These are phyloP conservation scores for Aleurites moluccanus DNA, from an alignment of 441 rosid species.

Conservation along the genomic window DNA sequence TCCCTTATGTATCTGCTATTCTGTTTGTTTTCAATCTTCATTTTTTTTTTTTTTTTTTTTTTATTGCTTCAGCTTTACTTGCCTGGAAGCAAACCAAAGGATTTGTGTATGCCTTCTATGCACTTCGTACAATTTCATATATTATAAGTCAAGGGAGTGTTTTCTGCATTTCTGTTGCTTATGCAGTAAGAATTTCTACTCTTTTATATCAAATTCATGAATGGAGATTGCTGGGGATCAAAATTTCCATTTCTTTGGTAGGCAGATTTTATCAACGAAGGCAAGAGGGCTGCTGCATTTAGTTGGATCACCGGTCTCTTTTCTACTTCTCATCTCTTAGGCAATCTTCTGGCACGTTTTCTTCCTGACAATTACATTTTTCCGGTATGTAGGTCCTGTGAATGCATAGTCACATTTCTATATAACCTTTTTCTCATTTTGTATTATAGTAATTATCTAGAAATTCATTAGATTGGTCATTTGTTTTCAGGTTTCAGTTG, in stretches of 20 bases:
- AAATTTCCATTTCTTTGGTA: constrained; percentile 25
- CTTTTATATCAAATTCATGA: background rate
- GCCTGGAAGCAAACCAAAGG: constrained; percentile 42
- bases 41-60: background rate
- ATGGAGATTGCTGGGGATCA: constrained; percentile 6
- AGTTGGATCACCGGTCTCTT: constrained; percentile 58
- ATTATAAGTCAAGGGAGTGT: constrained; percentile 63
- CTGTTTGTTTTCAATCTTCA: too few species aligned
- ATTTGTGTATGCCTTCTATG: constrained; percentile 52
- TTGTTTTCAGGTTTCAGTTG: constrained; percentile 44
- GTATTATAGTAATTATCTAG: too few species aligned
- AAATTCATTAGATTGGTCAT: background rate
- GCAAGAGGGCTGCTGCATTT: constrained; percentile 49
- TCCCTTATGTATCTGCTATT: background rate
- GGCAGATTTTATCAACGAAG: constrained; percentile 47
- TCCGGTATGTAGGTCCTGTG: constrained; percentile 29
- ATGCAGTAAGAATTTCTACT: constrained; percentile 40
- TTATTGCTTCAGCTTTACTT: constrained; percentile 42
- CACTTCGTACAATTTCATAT: constrained; percentile 48
- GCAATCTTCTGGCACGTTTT: constrained; percentile 49
- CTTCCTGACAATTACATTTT: constrained; percentile 54
- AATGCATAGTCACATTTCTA: background rate
- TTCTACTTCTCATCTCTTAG: constrained; percentile 52
- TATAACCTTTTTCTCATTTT: too few species aligned
- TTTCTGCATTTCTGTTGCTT: constrained; percentile 57